Base-by-base conservation (phyloP, 441 rosid species). In the Oxalis stricta region DNA sequence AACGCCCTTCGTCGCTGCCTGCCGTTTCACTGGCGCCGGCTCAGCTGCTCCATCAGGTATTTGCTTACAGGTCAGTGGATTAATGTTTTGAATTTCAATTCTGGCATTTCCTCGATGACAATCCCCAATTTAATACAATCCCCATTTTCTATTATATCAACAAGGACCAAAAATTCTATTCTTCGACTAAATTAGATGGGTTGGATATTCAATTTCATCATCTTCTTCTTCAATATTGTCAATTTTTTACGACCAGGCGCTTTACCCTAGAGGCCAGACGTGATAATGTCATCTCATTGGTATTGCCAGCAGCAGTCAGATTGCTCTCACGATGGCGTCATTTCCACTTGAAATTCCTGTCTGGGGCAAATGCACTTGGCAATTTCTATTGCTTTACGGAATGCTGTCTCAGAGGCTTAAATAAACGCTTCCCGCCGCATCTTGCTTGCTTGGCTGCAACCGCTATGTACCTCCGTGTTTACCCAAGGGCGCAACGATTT, bases 361-460 rank as follows among this genome's bases (percentile, higher is more conserved):
- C 82, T 87, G 95, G 95, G 97, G 97, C 24, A 92, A 95, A 73
- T 56, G 84, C 22, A 52, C 76, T 16, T 92, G 99, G 99, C 84
- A 72, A 40, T 88, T 80, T 59, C 84, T 92, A 11, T 45, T 82
- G 10, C 69, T 84, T 43, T 92, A 77, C 2, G 97, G 99, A 31
- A 63, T 84, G 94, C 10, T 79, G 24, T 64, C 97, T 45, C 99
- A 95, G 5, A 34, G 45, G 15, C 56, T 40, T 76, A 96, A 0
- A 88, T 80, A 12, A 71, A 76, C 26, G 88, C 79, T n/a, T 73
- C 71, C 64, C 53, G 46, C 9, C 60, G 89, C 28, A 82, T 79
- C 38, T 48, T 87, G n/a, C 55, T 82, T 53, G 97, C n/a, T n/a
- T 87, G 22, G 76, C 94, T 1, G 71, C 73, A 10, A 63, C n/a